Evolutionary conservation across 2,329 filamentous ascomycete genomes (phyloP).

Genomic region (Paraphoma sp.): DNA sequence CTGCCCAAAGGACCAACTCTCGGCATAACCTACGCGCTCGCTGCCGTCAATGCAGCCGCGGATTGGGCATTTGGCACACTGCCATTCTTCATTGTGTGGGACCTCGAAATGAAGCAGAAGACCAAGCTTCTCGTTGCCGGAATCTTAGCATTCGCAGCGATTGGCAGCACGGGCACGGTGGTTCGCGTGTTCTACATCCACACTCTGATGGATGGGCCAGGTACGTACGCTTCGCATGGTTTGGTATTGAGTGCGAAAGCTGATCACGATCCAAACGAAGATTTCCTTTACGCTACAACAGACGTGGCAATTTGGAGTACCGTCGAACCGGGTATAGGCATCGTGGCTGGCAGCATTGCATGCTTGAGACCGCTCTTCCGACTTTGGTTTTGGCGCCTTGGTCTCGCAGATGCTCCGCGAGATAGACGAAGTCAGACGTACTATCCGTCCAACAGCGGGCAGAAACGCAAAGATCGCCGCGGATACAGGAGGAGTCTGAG

Average conservation of each 20-base stretch:
- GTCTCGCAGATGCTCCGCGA: conserved; percentile 22
- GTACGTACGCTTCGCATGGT: conserved; percentile 25
- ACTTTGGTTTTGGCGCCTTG: conserved; percentile 25
- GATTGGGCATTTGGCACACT: conserved; percentile 45
- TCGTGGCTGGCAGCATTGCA: conserved; percentile 56
- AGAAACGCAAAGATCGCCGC: conserved; percentile 19
- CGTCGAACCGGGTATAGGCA: conserved; percentile 46
- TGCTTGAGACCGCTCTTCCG: conserved; percentile 58
- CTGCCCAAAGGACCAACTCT: conserved; percentile 56
- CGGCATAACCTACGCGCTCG: conserved; percentile 55
- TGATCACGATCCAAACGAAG: too few relatives aligned
- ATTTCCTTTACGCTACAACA: conserved; percentile 34
- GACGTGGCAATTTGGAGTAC: conserved; percentile 51
- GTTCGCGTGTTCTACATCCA: conserved; percentile 55
- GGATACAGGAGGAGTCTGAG: conserved; percentile 28
- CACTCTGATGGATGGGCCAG: conserved; percentile 48
- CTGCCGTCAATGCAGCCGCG: conserved; percentile 35
- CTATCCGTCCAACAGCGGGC: conserved; percentile 10
- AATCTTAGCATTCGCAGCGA: conserved; percentile 58
- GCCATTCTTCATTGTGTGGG: conserved; percentile 60
- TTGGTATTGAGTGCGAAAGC: too few relatives aligned
- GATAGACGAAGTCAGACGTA: conserved; percentile 13
- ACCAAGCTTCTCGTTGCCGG: conserved; percentile 61
- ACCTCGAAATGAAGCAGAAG: conserved; percentile 60
- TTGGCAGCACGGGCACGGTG: conserved; percentile 60